These are phyloP conservation scores for Boletus pseudo-olivaceus DNA, from an alignment of 768 basidiomycete species.

Conservation along the genomic window DNA sequence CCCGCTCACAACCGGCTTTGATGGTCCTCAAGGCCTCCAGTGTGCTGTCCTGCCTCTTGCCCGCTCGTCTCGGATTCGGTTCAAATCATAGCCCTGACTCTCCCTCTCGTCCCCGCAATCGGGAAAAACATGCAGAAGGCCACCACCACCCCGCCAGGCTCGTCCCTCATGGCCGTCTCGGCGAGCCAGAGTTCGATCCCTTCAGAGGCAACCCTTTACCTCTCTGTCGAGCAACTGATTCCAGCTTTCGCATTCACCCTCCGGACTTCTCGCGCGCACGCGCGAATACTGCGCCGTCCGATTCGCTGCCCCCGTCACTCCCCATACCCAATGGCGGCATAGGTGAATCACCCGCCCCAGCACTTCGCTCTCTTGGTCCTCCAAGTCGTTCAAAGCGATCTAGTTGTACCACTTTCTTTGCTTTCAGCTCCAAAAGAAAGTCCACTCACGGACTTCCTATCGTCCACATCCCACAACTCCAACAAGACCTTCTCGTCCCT, in stretches of 20 bases:
- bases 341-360: slow-evolving; percentile 55
- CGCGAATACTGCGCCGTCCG: slow-evolving; percentile 27
- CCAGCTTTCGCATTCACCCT: background rate
- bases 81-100: slow-evolving; percentile 14
- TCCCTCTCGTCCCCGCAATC: background rate
- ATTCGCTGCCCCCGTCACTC: slow-evolving; percentile 38
- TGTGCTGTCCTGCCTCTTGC: slow-evolving; percentile 35
- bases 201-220: slow-evolving; percentile 29
- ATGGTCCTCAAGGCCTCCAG: slow-evolving; percentile 36
- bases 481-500: slow-evolving; percentile 4
- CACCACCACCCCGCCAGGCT: background rate
- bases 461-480: slow-evolving; percentile 13
- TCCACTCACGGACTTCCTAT: slow-evolving; percentile 17
- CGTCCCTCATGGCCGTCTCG: slow-evolving; percentile 40
- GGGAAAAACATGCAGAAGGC: slow-evolving; percentile 30
- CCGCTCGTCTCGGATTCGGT: slow-evolving; percentile 35
- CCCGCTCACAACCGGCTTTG: background rate
- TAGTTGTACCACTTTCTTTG: slow-evolving; percentile 36
- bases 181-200: slow-evolving; percentile 35
- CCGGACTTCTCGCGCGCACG: slow-evolving; percentile 19
- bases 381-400: slow-evolving; percentile 36
- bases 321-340: slow-evolving; percentile 54
- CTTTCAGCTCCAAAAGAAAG: slow-evolving; percentile 28
- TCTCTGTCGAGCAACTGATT: slow-evolving; percentile 24
- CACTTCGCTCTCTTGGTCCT: slow-evolving; percentile 18